Evolutionary conservation across 2,329 filamentous ascomycete species (phyloP).

Genomic region (Alternaria alternata): DNA sequence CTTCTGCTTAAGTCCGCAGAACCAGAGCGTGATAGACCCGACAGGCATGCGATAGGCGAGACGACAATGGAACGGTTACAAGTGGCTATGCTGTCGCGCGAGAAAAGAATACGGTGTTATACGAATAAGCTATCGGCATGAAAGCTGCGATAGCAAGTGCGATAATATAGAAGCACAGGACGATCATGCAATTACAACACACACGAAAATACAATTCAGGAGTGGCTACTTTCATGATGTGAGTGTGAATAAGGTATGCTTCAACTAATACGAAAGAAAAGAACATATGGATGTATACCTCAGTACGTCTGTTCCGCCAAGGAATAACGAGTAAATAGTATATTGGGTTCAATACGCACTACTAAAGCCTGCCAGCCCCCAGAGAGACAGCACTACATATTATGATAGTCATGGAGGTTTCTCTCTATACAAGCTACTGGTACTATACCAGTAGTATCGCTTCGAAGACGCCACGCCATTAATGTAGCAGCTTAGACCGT

Average conservation of each 20-base stretch:
- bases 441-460: background rate
- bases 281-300: background rate
- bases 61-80: background rate
- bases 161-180: background rate
- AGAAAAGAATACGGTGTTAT: background rate
- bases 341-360: background rate
- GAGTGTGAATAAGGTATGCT: background rate
- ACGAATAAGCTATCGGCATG: background rate
- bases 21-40: background rate
- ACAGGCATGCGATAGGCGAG: background rate
- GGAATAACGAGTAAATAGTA: background rate
- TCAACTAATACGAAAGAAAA: background rate
- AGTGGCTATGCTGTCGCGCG: background rate
- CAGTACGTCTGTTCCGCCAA: background rate
- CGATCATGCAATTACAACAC: background rate
- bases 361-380: background rate
- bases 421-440: background rate
- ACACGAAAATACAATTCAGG: background rate
- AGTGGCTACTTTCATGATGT: background rate
- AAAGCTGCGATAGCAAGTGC: background rate
- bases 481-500: background rate
- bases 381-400: background rate
- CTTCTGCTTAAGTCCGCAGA: background rate
- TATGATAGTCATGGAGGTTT: background rate
- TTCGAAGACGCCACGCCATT: background rate